Evolutionary conservation across 2,329 filamentous ascomycete species (phyloP), one percentile per base, ranked within the genome.

Genomic region (Cladosporium sp.): DNA sequence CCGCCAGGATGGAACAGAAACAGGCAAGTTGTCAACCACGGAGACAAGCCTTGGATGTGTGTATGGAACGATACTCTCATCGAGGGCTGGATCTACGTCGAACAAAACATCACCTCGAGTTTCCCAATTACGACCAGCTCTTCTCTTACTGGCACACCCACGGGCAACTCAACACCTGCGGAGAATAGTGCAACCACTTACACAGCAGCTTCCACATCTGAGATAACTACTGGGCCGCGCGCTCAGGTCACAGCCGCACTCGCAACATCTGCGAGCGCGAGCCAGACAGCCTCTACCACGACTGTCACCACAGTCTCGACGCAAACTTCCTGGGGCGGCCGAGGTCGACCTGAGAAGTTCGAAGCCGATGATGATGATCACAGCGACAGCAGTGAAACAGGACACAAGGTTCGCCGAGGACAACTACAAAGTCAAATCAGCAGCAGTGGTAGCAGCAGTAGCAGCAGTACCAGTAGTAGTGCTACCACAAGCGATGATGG

Each of bases 61-160:
- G 86, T 85, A 74, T 91, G 88, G 87, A 91, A 91, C 72, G 79
- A 81, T 16, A 91, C 88, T 0, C 81, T 87, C 62, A 80, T 90
- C 58, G 88, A 91, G 74, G 85, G 86, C 43, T 90, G 89, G 75
- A 83, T 91, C 56, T 91, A 89, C 71, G 79, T 86, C 62, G 82
- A 85, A 63, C 76, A 86, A 73, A 79, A 85, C 57, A 79, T 82
- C 16, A 77, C 78, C 34, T 34, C 59, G 13, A 59, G 32, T 28
- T 59, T 63, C 43, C 63, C 63, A 10, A 53, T 61, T 14, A 66
- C 58, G n/a, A 51, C 65, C 14, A 67, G 51, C 18, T 63, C 62
- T 23, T 34, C 68, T 1, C 53, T 63, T 25, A 21, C 54, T 58
- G 67, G 34, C 21, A 64, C 66, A 14, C 64, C 65, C 16, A 58